These are phyloP conservation scores for Salmacisia buchloeana DNA, from an alignment of 1,284 basidiomycete genomes.

Conservation along the genomic window DNA sequence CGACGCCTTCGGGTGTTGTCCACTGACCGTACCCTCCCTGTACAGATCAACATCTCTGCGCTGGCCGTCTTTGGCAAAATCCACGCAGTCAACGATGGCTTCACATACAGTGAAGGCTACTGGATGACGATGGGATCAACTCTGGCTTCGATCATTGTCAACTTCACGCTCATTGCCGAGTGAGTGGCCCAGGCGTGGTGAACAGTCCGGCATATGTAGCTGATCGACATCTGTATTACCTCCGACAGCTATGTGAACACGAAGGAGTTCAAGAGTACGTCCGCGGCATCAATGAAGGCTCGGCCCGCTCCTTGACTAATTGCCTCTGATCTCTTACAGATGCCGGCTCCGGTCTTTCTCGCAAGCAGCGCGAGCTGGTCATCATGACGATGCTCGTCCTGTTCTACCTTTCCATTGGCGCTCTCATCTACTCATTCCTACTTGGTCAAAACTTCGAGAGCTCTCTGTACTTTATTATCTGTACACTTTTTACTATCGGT, in stretches of 20 bases:
- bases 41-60: constrained; percentile 63
- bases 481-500: constrained; percentile 62
- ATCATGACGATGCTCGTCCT: constrained; percentile 46
- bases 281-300: neutral
- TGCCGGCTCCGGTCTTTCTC: constrained; percentile 67
- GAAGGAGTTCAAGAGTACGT: constrained; percentile 58
- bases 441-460: constrained; percentile 53
- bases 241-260: constrained; percentile 51
- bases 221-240: neutral
- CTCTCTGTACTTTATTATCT: constrained; percentile 61
- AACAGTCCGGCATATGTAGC: too few species aligned
- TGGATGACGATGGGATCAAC: constrained; percentile 78
- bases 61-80: constrained; percentile 64
- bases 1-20: too few species aligned
- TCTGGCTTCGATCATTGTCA: constrained; percentile 63
- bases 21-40: too few species aligned
- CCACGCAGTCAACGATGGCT: constrained; percentile 61
- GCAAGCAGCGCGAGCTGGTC: constrained; percentile 65
- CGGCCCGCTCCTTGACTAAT: neutral
- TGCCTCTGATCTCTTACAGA: constrained; percentile 26
- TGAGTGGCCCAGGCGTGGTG: neutral
- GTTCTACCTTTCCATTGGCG: constrained; percentile 61
- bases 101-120: constrained; percentile 56
- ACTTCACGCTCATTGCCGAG: constrained; percentile 66
- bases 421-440: constrained; percentile 29